A percentile compares a stretch with the other conserved stretches of the same genome.
These are phyloP conservation scores for Hura crepitans DNA, from an alignment of 441 rosid species.

Conservation along the genomic window DNA sequence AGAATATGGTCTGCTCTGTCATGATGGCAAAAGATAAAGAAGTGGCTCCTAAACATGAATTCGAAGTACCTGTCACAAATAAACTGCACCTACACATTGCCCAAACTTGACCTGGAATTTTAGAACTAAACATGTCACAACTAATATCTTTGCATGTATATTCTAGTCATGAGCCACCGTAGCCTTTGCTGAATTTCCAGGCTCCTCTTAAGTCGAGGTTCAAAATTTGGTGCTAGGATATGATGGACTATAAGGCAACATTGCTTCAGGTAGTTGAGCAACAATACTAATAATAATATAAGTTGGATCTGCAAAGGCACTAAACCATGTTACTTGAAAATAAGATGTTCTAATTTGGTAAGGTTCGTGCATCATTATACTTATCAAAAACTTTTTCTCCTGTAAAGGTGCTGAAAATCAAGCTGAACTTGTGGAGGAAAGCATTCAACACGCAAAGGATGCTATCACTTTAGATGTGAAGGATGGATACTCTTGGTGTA, in stretches of 20 bases:
- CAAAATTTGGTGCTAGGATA: slow-evolving; percentile 5
- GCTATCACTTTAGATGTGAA: slow-evolving; percentile 72
- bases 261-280: slow-evolving; percentile 10
- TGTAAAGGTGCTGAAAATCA: slow-evolving; percentile 53
- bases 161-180: slow-evolving; percentile 8
- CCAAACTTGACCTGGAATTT: slow-evolving; percentile 1
- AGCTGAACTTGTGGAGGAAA: slow-evolving; percentile 52
- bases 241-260: slow-evolving; percentile 1
- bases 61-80: background rate
- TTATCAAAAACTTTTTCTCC: slow-evolving; percentile 12
- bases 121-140: background rate
- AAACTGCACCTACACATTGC: background rate
- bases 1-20: background rate
- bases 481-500: slow-evolving; percentile 82
- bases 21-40: background rate
- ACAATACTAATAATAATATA: background rate
- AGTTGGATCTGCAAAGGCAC: background rate
- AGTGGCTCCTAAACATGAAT: background rate
- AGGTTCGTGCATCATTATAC: slow-evolving; percentile 3
- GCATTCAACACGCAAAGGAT: slow-evolving; percentile 69
- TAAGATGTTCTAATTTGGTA: slow-evolving; percentile 8
- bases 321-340: background rate
- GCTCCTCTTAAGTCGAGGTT: slow-evolving; percentile 10
- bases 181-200: slow-evolving; percentile 6
- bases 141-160: slow-evolving; percentile 3